Percentiles rank a stretch among this genome's conserved stretches.
Evolutionary conservation across 768 basidiomycete genomes (phyloP).

Genomic region (Exidia glandulosa): DNA sequence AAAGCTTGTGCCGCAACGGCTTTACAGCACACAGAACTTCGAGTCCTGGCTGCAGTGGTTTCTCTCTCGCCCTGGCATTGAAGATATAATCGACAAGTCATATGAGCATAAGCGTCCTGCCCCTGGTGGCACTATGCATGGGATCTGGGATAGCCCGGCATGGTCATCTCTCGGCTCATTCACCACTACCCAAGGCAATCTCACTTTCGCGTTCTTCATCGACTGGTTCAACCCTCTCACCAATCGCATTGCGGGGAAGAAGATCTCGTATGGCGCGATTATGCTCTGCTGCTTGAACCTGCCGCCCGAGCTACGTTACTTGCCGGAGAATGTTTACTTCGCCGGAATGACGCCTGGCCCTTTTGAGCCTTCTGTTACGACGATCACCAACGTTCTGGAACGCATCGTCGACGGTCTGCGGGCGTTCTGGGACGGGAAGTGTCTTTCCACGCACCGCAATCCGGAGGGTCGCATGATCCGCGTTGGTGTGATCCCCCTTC

Average conservation of each 20-base stretch:
- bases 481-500: slow-evolving; percentile 19
- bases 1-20: not conserved
- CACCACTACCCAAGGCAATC: not conserved
- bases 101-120: not conserved
- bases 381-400: slow-evolving; percentile 28
- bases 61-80: not conserved
- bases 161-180: not conserved
- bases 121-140: not conserved
- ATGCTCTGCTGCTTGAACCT: slow-evolving; percentile 28
- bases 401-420: slow-evolving; percentile 28
- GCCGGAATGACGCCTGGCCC: slow-evolving; percentile 33
- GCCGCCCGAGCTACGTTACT: slow-evolving; percentile 23
- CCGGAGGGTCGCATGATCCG: slow-evolving; percentile 18
- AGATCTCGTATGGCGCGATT: slow-evolving; percentile 16
- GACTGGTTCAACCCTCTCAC: slow-evolving; percentile 28
- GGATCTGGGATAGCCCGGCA: not conserved
- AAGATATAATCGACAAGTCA: not conserved
- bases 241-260: slow-evolving; percentile 20
- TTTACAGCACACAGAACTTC: not conserved
- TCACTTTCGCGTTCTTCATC: slow-evolving; percentile 17
- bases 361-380: slow-evolving; percentile 19
- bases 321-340: slow-evolving; percentile 30
- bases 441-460: slow-evolving; percentile 16
- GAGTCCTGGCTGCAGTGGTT: not conserved
- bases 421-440: slow-evolving; percentile 22